Conservation (phyloP, 352 stramenopile species). For the Pythium apleroticum region DNA sequence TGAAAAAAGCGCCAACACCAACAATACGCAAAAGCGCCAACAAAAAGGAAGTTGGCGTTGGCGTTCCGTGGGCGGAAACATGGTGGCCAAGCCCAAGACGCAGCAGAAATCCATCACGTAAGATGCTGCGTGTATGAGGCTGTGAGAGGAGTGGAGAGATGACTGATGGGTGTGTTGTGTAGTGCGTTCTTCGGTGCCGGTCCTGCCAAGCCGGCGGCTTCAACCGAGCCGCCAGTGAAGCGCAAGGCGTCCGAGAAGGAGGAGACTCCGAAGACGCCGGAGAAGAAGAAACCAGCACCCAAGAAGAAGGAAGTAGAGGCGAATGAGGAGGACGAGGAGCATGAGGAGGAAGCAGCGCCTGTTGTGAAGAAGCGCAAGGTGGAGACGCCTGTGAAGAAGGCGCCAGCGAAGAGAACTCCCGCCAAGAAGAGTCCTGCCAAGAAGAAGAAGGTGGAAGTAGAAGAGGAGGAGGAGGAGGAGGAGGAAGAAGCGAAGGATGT, state of each 20-base stretch:
- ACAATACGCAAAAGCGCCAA: constrained; percentile 10
- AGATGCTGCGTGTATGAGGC: constrained; percentile 10
- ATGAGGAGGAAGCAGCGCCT: constrained; percentile 6
- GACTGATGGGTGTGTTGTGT: constrained; percentile 9
- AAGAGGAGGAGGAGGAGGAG: constrained; percentile 9
- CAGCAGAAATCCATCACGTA: constrained; percentile 75
- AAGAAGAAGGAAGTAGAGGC: constrained; percentile 15
- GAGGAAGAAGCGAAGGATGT: constrained; percentile 14
- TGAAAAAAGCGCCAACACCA: constrained; percentile 2
- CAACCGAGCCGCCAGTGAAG: constrained; percentile 24
- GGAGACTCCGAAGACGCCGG: constrained; percentile 3
- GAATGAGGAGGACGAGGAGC: constrained; percentile 4
- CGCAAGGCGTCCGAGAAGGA: constrained; percentile 28
- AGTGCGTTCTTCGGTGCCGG: constrained; percentile 57
- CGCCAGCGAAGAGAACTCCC: neutral
- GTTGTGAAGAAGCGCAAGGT: constrained; percentile 26
- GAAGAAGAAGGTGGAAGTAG: constrained; percentile 8
- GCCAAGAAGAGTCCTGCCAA: neutral
- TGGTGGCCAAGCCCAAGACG: constrained; percentile 31
- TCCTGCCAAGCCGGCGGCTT: constrained; percentile 11
- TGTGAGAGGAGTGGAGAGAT: neutral
- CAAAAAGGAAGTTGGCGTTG: constrained; percentile 15
- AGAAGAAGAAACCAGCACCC: constrained; percentile 20
- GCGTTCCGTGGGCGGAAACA: constrained; percentile 1
- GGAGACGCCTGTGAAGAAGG: constrained; percentile 3